Conservation (phyloP, 768 basidiomycete species). For the Leucocoprinus birnbaumii region DNA sequence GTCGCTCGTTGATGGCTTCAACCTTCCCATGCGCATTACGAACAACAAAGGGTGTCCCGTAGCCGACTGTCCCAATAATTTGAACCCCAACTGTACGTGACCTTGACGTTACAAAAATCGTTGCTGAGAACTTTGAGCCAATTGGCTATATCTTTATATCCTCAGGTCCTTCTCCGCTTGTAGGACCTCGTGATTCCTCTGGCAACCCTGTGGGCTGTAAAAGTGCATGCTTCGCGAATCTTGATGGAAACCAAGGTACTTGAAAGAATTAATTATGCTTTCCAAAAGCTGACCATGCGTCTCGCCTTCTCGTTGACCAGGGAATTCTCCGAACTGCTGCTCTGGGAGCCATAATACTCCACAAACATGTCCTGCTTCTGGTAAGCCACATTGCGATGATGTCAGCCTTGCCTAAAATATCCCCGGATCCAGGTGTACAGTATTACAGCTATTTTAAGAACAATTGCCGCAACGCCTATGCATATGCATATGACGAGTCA, state of each 20-base stretch:
- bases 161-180: constrained; percentile 36
- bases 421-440: constrained; percentile 24
- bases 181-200: constrained; percentile 48
- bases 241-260: constrained; percentile 26
- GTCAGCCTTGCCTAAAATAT: not conserved
- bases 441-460: constrained; percentile 40
- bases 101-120: not conserved
- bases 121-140: too few relatives aligned
- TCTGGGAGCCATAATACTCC: constrained; percentile 43
- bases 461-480: constrained; percentile 47
- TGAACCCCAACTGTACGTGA: constrained; percentile 39
- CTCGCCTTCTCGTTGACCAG: constrained; percentile 18
- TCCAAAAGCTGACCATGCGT: not conserved
- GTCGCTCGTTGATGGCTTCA: constrained; percentile 65
- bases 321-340: constrained; percentile 57
- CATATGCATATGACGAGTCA: constrained; percentile 54
- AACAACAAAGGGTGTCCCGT: constrained; percentile 54
- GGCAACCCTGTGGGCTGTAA: constrained; percentile 60
- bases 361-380: constrained; percentile 43
- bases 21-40: constrained; percentile 55
- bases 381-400: constrained; percentile 1
- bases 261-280: not conserved
- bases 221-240: constrained; percentile 44
- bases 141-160: not conserved
- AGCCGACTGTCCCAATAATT: constrained; percentile 58